Conservation (phyloP, 768 basidiomycete species). For the Calvatia gigantea region DNA sequence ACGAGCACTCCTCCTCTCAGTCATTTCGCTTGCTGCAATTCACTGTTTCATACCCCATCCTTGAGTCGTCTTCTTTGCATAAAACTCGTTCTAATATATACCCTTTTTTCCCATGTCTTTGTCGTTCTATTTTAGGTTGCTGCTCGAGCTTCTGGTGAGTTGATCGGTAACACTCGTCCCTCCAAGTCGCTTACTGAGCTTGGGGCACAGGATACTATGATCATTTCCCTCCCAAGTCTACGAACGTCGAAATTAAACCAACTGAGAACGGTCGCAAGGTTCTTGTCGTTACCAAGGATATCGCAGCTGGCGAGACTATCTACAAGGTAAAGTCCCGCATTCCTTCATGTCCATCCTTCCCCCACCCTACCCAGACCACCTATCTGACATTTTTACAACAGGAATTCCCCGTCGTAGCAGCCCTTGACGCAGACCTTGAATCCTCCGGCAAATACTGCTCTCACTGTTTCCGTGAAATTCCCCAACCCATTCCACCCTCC, state of each 20-base stretch:
- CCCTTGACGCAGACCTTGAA: slow-evolving; percentile 70
- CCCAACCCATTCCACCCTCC: slow-evolving; percentile 33
- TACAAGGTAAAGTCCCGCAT: slow-evolving; percentile 53
- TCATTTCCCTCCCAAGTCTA: slow-evolving; percentile 68
- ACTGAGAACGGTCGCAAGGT: slow-evolving; percentile 43
- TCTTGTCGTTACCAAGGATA: slow-evolving; percentile 63
- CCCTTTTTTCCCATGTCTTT: slow-evolving; percentile 19
- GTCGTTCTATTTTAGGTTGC: slow-evolving; percentile 50
- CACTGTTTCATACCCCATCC: slow-evolving; percentile 23
- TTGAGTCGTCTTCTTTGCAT: slow-evolving; percentile 57
- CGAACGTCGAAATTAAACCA: slow-evolving; percentile 61
- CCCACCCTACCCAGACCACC: too few species aligned
- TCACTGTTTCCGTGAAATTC: slow-evolving; percentile 64
- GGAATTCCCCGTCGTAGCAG: slow-evolving; percentile 74
- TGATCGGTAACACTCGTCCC: neutral
- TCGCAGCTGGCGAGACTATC: slow-evolving; percentile 68
- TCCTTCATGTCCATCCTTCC: neutral
- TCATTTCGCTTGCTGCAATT: slow-evolving; percentile 1
- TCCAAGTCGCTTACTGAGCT: slow-evolving; percentile 14
- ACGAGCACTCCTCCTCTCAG: neutral
- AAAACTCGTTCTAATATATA: slow-evolving; percentile 35
- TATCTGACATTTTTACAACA: slow-evolving; percentile 24
- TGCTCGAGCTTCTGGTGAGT: slow-evolving; percentile 74
- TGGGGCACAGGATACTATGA: slow-evolving; percentile 65
- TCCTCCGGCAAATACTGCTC: slow-evolving; percentile 65